These are phyloP conservation scores for Venturia nashicola DNA, from an alignment of 2,329 filamentous ascomycete species.

Conservation along the genomic window DNA sequence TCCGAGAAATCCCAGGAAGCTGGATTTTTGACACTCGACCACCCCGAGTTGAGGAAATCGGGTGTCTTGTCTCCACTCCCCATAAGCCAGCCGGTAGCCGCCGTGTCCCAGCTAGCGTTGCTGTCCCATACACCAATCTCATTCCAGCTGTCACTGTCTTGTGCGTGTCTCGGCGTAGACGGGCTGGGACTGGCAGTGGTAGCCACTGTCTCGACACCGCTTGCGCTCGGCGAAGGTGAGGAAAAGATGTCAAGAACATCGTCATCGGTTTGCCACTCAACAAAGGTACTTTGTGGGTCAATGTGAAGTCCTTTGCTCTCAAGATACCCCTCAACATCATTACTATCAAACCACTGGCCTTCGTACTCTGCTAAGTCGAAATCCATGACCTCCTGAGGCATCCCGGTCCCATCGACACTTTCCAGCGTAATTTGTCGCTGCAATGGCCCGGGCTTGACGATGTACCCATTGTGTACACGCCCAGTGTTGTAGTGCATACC, in stretches of 20 bases:
- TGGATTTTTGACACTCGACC: not conserved
- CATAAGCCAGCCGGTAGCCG: slow-evolving; percentile 8
- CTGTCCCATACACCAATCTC: slow-evolving; percentile 7
- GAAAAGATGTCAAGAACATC: slow-evolving; percentile 5
- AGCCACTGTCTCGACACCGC: not conserved
- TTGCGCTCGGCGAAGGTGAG: not conserved
- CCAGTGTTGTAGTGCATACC: slow-evolving; percentile 49
- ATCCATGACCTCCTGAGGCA: slow-evolving; percentile 18
- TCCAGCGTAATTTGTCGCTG: slow-evolving; percentile 16
- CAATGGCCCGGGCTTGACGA: slow-evolving; percentile 19
- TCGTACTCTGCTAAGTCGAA: slow-evolving; percentile 51
- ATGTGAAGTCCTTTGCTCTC: slow-evolving; percentile 50
- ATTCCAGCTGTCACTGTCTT: not conserved
- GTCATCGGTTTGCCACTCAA: slow-evolving; percentile 44
- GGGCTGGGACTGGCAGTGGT: not conserved
- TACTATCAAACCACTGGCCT: slow-evolving; percentile 64
- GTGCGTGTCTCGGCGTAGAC: not conserved
- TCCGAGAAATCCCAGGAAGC: slow-evolving; percentile 15
- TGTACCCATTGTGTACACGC: slow-evolving; percentile 21
- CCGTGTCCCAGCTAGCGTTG: not conserved
- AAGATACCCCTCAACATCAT: slow-evolving; percentile 67
- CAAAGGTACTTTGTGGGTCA: slow-evolving; percentile 46
- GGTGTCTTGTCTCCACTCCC: slow-evolving; percentile 5
- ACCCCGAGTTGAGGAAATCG: not conserved
- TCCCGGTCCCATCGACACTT: slow-evolving; percentile 11